A percentile compares a stretch with the other conserved stretches of the same genome.
Evolutionary conservation across 306 rosid species (phyloP).

Genomic region (Trichosanthes truncata): DNA sequence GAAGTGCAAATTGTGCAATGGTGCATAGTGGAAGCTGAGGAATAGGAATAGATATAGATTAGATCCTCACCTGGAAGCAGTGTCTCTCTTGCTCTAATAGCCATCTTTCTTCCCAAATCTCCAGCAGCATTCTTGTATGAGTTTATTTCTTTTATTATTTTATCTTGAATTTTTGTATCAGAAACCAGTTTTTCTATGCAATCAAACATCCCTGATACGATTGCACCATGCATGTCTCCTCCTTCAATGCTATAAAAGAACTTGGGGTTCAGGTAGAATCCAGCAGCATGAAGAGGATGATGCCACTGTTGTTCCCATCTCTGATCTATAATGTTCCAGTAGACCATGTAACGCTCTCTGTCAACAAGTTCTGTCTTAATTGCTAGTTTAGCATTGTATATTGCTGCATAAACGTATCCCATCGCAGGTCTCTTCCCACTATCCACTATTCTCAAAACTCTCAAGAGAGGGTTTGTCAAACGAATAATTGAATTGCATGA

Average conservation of each 20-base stretch:
- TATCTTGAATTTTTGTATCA: slow-evolving; percentile 77
- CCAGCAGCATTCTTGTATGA: slow-evolving; percentile 60
- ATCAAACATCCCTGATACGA: slow-evolving; percentile 64
- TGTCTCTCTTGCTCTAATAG: slow-evolving; percentile 76
- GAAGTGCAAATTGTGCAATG: background rate
- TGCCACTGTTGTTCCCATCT: slow-evolving; percentile 67
- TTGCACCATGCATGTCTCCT: slow-evolving; percentile 53
- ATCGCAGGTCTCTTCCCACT: slow-evolving; percentile 78
- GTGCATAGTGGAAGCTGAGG: slow-evolving; percentile 11
- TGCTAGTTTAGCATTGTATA: slow-evolving; percentile 69
- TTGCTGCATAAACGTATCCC: slow-evolving; percentile 78
- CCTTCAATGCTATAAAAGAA: slow-evolving; percentile 75
- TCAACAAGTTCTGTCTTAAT: slow-evolving; percentile 64
- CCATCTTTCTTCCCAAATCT: slow-evolving; percentile 90
- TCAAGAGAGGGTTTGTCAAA: slow-evolving; percentile 67
- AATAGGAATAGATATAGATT: slow-evolving; percentile 24
- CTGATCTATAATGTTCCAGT: slow-evolving; percentile 82
- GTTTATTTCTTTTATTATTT: slow-evolving; percentile 72
- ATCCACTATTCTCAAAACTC: slow-evolving; percentile 45
- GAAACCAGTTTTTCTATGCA: slow-evolving; percentile 88
- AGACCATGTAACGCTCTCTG: slow-evolving; percentile 68
- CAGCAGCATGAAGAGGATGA: slow-evolving; percentile 85
- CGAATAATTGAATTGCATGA: slow-evolving; percentile 50
- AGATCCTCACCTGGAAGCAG: slow-evolving; percentile 74
- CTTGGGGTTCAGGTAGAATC: slow-evolving; percentile 83